Conservation (phyloP, 805 yeast genomes). For the Candida bentonensis region DNA sequence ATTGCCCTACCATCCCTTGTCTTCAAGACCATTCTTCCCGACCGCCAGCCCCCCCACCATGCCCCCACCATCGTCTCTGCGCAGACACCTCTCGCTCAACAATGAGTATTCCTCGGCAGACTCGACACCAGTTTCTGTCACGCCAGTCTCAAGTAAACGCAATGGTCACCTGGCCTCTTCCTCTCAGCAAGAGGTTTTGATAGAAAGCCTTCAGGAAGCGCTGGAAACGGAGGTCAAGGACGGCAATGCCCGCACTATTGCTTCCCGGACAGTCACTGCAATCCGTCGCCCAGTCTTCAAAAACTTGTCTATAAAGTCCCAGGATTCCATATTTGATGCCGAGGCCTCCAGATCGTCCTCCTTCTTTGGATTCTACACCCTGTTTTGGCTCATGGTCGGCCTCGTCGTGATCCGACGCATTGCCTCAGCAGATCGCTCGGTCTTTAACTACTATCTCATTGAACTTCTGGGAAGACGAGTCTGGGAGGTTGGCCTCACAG, state of each 20-base stretch:
- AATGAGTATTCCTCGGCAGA: background rate
- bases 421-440: constrained; percentile 37
- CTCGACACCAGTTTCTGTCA: background rate
- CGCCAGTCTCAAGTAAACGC: background rate
- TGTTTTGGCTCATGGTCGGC: constrained; percentile 25
- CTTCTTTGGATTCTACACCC: constrained; percentile 70
- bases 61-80: background rate
- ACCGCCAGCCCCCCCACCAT: no score
- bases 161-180: background rate
- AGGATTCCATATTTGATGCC: constrained; percentile 17
- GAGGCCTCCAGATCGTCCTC: constrained; percentile 16
- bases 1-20: no score
- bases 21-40: no score
- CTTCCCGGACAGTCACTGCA: background rate
- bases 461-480: constrained; percentile 46
- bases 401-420: constrained; percentile 28
- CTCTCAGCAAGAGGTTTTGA: background rate
- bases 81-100: background rate
- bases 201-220: background rate
- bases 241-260: background rate
- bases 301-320: constrained; percentile 1
- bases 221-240: background rate
- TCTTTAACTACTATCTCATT: constrained; percentile 46
- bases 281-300: background rate
- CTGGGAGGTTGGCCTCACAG: constrained; percentile 56